A percentile compares a stretch with the other conserved stretches of the same genome.
phyloP scores from a whole-genome alignment of 2,329 filamentous ascomycete species.

The Venturia asperata region DNA sequence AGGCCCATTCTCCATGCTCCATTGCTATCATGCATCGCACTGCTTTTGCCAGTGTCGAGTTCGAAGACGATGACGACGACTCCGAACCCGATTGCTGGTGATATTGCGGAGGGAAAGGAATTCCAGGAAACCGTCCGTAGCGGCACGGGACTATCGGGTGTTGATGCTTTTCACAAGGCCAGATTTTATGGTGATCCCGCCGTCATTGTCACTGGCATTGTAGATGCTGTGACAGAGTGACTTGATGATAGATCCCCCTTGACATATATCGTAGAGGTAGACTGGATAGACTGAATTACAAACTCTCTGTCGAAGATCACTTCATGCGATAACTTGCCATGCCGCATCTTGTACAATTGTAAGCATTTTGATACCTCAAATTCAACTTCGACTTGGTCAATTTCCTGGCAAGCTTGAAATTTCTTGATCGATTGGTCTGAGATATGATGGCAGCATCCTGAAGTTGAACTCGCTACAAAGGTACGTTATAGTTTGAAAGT shows the following conservation, averaged over 20 bases:
- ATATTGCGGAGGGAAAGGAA: neutral
- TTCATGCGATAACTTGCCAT: no score
- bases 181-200: neutral
- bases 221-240: neutral
- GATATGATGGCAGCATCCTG: no score
- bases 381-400: no score
- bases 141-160: neutral
- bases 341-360: no score
- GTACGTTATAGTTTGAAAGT: no score
- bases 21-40: no score
- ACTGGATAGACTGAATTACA: neutral
- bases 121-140: neutral
- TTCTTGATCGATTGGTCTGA: no score
- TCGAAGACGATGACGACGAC: neutral
- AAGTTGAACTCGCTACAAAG: no score
- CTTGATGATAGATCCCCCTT: neutral
- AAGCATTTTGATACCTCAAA: no score
- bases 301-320: neutral
- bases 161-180: neutral
- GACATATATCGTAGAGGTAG: neutral
- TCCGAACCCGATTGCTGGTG: neutral
- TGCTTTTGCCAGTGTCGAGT: no score
- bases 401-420: no score
- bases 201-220: neutral
- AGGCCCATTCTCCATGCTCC: no score